phyloP scores from a whole-genome alignment of 371 early-diverging fungal genomes.

The Lichtheimia hyalospora region DNA sequence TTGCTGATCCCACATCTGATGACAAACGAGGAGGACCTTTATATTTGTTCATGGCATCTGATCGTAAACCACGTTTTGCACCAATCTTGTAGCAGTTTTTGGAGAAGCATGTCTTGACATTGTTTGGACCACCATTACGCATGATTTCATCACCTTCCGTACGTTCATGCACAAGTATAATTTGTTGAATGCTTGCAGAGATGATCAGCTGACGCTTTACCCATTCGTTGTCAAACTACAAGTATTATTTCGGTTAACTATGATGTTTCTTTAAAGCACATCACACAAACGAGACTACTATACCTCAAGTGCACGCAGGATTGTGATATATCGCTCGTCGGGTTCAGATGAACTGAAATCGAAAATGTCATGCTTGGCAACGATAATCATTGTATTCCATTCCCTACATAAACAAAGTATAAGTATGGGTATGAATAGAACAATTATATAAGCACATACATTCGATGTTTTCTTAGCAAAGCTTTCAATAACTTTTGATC shows the following conservation, averaged over 20 bases:
- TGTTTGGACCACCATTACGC: constrained; percentile 56
- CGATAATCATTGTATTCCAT: constrained; percentile 48
- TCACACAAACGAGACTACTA: neutral
- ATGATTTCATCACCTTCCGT: constrained; percentile 77
- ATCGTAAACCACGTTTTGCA: constrained; percentile 41
- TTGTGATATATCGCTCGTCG: constrained; percentile 58
- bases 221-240: constrained; percentile 63
- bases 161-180: constrained; percentile 74
- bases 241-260: neutral
- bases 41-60: constrained; percentile 31
- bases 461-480: constrained; percentile 51
- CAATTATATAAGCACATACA: constrained; percentile 22
- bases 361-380: constrained; percentile 65
- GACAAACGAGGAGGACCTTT: constrained; percentile 47
- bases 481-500: constrained; percentile 58
- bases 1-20: constrained; percentile 40
- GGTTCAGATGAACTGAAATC: constrained; percentile 78
- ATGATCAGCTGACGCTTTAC: constrained; percentile 82
- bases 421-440: neutral
- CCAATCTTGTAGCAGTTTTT: constrained; percentile 70
- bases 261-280: neutral
- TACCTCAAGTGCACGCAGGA: constrained; percentile 66
- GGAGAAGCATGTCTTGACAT: constrained; percentile 72
- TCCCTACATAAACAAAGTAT: constrained; percentile 3
- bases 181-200: constrained; percentile 71